Evolutionary conservation across 2,329 filamentous ascomycete genomes (phyloP), one percentile per base, ranked within the genome.

Genomic region (Pseudogymnoascus sp.): DNA sequence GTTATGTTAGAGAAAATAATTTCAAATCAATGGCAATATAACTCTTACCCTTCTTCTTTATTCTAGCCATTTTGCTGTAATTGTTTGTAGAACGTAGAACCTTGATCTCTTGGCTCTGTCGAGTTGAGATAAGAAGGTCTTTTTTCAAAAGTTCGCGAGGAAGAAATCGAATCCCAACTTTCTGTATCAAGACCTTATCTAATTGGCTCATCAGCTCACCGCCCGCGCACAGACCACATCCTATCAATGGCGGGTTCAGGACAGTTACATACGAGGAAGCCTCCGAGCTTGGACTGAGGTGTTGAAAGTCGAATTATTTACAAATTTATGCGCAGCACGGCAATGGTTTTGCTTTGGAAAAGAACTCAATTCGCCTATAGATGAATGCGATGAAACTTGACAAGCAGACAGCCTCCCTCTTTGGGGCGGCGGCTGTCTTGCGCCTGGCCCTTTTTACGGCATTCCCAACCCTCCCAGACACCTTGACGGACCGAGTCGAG

Each of bases 401-500:
- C 70, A 77, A 79, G 71, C 82, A 83, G 75, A 88, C 85, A 77
- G 79, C 80, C 59, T 80, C 83, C 71, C 82, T 97, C 64, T 96
- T 92, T 74, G 81, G 82, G 65, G 85, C 86, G 61, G 93, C 93
- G 64, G 88, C 90, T 63, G 83, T 87, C 66, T 80, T 97, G 69
- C 88, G 95, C 69, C 81, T 97, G 65, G 77, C 91, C 63, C 83
- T 97, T 62, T 93, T 92, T 74, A 80, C 87, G 64, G 81, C 87
- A 64, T 96, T 97, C 73, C 93, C 95, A 66, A 85, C 84, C 38
- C 81, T 99, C 42, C 90, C 93, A 61, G 87, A 92, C 74, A 82
- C 96, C 66, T 82, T 99, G 66, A 95, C 91, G 19, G 90, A 89
- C 67, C 89, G 95, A 73, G 95, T 97, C 71, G 95, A 99, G 80